phyloP scores from a whole-genome alignment of 768 basidiomycete genomes.

The Panus rudis region DNA sequence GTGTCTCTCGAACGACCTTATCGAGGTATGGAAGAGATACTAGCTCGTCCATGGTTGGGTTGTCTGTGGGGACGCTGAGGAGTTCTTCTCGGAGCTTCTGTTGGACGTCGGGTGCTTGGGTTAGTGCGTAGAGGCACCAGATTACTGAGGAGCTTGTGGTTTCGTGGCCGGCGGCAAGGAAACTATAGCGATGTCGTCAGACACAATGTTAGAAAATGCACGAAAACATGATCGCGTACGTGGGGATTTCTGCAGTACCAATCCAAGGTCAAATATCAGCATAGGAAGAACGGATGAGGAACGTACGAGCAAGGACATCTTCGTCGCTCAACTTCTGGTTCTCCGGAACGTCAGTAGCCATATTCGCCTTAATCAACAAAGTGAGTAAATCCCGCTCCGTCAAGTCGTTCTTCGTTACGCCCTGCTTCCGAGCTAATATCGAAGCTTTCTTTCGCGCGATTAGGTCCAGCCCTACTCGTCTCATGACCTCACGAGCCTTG shows the following conservation, averaged over 20 bases:
- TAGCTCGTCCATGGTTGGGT: constrained; percentile 24
- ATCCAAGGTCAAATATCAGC: too few relatives aligned
- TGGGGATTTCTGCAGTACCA: too few relatives aligned
- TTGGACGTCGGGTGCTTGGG: constrained; percentile 35
- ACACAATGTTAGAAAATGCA: background rate
- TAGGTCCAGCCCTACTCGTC: constrained; percentile 22
- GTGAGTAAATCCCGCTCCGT: constrained; percentile 52
- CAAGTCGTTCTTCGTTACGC: constrained; percentile 23
- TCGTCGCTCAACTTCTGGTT: constrained; percentile 51
- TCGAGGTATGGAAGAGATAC: constrained; percentile 27
- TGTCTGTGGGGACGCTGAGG: constrained; percentile 8
- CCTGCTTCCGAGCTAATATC: constrained; percentile 21
- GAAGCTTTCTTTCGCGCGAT: constrained; percentile 27
- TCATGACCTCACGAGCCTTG: constrained; percentile 16
- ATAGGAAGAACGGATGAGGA: too few relatives aligned
- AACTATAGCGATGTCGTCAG: constrained; percentile 7
- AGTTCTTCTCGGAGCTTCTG: constrained; percentile 56
- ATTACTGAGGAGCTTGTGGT: constrained; percentile 18
- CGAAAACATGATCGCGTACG: background rate
- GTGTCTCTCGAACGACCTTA: constrained; percentile 9
- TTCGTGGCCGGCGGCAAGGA: constrained; percentile 24
- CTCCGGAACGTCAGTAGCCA: constrained; percentile 48
- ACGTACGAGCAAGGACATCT: constrained; percentile 54
- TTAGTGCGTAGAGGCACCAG: constrained; percentile 30
- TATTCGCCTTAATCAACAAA: constrained; percentile 50